A percentile compares a stretch with the other conserved stretches of the same genome.
Evolutionary conservation across 805 yeast genomes (phyloP).

Genomic region (Wickerhamiella musiphila): DNA sequence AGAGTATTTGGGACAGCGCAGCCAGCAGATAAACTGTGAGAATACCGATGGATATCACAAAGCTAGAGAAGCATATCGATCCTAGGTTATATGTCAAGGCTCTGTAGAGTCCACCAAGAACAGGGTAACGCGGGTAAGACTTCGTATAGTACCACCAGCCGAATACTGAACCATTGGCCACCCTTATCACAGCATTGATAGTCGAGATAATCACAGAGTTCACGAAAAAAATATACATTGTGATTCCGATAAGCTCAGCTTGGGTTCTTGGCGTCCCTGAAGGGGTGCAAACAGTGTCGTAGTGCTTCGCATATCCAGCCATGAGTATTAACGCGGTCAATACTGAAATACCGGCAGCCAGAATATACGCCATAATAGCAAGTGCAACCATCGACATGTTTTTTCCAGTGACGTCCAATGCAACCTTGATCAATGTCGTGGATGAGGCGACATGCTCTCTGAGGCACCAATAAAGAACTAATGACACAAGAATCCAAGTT

Average conservation of each 20-base stretch:
- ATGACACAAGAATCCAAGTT: constrained; percentile 44
- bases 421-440: constrained; percentile 46
- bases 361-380: constrained; percentile 40
- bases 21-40: constrained; percentile 19
- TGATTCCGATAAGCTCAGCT: constrained; percentile 41
- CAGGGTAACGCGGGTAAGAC: constrained; percentile 37
- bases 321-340: constrained; percentile 53
- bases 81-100: constrained; percentile 80
- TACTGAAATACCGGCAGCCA: constrained; percentile 44
- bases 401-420: constrained; percentile 59
- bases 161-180: constrained; percentile 64
- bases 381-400: constrained; percentile 55
- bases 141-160: constrained; percentile 83
- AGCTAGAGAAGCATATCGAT: constrained; percentile 71
- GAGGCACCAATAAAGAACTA: constrained; percentile 58
- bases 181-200: constrained; percentile 61
- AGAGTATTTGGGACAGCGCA: constrained; percentile 9
- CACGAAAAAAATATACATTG: constrained; percentile 62
- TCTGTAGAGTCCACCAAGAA: constrained; percentile 61
- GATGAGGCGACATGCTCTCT: constrained; percentile 57
- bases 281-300: constrained; percentile 27
- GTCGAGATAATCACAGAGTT: constrained; percentile 77
- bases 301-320: constrained; percentile 63
- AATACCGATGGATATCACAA: constrained; percentile 56
- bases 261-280: constrained; percentile 22